phyloP scores from a whole-genome alignment of 495 filamentous ascomycete species.

The Penicillium coprophilum region DNA sequence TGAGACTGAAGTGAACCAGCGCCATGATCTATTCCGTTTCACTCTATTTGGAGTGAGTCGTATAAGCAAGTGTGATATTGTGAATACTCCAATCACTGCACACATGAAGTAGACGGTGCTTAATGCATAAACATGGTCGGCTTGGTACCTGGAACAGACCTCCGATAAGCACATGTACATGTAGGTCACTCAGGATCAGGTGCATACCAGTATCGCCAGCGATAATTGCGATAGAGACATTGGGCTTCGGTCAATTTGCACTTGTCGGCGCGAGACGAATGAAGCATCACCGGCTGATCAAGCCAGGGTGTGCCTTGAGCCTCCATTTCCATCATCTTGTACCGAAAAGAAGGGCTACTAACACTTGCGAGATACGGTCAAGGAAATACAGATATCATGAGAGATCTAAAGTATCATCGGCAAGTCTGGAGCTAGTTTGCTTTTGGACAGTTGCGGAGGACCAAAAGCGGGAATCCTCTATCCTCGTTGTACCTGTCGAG shows the following conservation, averaged over 20 bases:
- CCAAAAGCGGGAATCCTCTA: slow-evolving; percentile 7
- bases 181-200: neutral
- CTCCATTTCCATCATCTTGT: slow-evolving; percentile 27
- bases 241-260: slow-evolving; percentile 48
- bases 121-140: slow-evolving; percentile 53
- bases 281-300: slow-evolving; percentile 47
- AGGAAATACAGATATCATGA: neutral
- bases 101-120: slow-evolving; percentile 51
- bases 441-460: slow-evolving; percentile 2
- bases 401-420: neutral
- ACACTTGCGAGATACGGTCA: neutral
- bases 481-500: neutral
- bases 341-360: neutral
- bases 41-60: slow-evolving; percentile 22
- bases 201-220: slow-evolving; percentile 52
- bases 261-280: slow-evolving; percentile 43
- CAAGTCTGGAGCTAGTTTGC: neutral
- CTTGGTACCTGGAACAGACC: slow-evolving; percentile 43
- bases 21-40: slow-evolving; percentile 27
- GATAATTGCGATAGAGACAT: slow-evolving; percentile 44
- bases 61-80: slow-evolving; percentile 32
- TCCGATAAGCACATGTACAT: neutral
- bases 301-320: slow-evolving; percentile 38
- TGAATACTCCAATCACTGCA: slow-evolving; percentile 47
- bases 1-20: slow-evolving; percentile 22